Evolutionary conservation across 1,139 yeast species (phyloP).

Genomic region (Suhomyces coccinellae): DNA sequence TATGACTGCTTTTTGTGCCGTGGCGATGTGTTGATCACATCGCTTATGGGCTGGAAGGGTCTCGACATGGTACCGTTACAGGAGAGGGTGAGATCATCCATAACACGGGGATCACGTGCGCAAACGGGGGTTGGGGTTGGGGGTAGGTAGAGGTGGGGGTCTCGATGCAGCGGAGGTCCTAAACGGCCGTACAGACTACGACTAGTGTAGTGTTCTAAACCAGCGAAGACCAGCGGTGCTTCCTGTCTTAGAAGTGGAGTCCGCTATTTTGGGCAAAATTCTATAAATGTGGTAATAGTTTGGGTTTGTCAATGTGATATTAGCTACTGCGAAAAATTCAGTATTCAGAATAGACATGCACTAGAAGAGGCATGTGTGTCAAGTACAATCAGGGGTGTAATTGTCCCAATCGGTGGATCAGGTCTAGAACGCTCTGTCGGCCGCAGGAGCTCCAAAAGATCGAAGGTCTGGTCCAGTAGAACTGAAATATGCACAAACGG

Average conservation of each 20-base stretch:
- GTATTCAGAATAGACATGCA: not conserved
- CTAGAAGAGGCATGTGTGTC: not conserved
- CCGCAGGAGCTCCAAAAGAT: too few species aligned
- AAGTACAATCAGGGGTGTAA: too few species aligned
- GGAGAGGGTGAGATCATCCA: not conserved
- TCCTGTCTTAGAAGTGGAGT: not conserved
- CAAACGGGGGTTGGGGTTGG: not conserved
- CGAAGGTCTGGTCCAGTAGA: too few species aligned
- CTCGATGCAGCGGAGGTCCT: not conserved
- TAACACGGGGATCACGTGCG: conserved; percentile 1
- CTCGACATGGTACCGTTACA: conserved; percentile 31
- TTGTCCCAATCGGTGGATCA: too few species aligned
- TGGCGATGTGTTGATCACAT: conserved; percentile 38
- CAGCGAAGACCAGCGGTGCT: not conserved
- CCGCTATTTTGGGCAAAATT: not conserved
- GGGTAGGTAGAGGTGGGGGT: not conserved
- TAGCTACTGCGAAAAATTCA: not conserved
- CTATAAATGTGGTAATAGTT: not conserved
- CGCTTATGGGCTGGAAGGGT: conserved; percentile 51
- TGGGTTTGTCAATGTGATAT: not conserved
- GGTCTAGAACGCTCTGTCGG: too few species aligned
- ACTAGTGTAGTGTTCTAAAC: too few species aligned
- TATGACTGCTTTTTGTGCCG: conserved; percentile 61
- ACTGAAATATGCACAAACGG: too few species aligned
- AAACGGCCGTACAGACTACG: not conserved